Evolutionary conservation across 352 stramenopile genomes (phyloP), one percentile per base, ranked within the genome.

Genomic region (Globisporangium barbulae): DNA sequence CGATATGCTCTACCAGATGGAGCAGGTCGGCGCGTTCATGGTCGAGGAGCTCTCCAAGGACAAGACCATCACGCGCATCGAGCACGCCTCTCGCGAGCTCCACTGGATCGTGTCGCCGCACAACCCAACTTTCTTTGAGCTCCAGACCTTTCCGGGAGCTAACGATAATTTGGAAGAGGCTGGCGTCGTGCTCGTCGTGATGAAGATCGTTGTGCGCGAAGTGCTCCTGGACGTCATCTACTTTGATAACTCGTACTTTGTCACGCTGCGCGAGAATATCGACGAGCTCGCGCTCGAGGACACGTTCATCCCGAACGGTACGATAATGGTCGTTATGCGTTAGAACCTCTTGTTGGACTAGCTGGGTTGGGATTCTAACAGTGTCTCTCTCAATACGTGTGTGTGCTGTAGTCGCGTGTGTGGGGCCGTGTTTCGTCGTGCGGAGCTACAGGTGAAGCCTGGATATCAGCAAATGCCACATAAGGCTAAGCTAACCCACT

Each of bases 21-120:
- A 85, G 31, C 77, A 90, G 57, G 81, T 89, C 1, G 81, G 77
- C 6, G 75, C 78, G 69, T 90, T 90, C 55, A 68, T 89, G 61
- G 77, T 89, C 6, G 79, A 90, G 48, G 79, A 90, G 50, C 58
- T 90, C n/a, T 74, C 73, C 21, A 90, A 89, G 53, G 72, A 78
- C 21, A 86, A 81, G 48, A 73, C 78, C 8, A 70, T 75, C 4
- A 57, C 65, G n/a, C 76, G 77, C 41, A 78, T 90, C 17, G 73
- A 83, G 15, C 65, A 76, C 33, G 79, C 67, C 15, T 41, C 78
- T 0, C 63, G 50, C 19, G 77, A 85, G 59, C 69, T 89, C 8
- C 75, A 81, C 30, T 90, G 81, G 81, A 75, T 89, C 35, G 65
- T 72, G 15, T 72, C 73, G 31, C 52, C 64, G 0, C 53, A 73